Base-by-base conservation (phyloP, 1,284 basidiomycete species). In the Gomphus bonarii region DNA sequence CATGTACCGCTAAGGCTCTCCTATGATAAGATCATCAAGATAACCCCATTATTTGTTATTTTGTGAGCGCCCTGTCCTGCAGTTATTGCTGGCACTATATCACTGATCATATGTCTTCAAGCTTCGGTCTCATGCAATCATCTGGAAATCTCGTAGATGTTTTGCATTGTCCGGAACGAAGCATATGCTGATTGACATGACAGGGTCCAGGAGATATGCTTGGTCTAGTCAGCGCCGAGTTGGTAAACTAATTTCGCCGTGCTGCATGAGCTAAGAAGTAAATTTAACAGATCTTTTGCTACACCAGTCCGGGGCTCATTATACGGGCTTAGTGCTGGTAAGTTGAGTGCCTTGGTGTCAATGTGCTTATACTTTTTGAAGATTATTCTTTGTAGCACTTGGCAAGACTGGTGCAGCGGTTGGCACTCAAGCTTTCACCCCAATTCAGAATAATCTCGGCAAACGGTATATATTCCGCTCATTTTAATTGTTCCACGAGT, bases 391-490 rank as follows among this genome's bases (percentile, higher is more conserved):
- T n/a, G 3, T 85, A 10, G 85, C 85, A 0, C 68, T 88, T 7
- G 87, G 86, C 5, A 91, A 91, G 66, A 75, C 81, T 0, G 88
- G 88, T 5, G 88, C 87, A 7, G 88, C 84, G 16, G 64, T 89
- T 55, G 88, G 88, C 3, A 87, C 84, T 0, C 84, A 91, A 66
- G 84, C 76, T 1, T 89, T 89, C 68, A 85, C 81, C 3, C 85
- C 85, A 3, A 88, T 90, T 61, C 84, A 88, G 66, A 74, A 72
- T 57, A 73, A 83, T 63, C 74, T 84, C 14, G 83, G 82, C 30
- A 81, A 84, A 65, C 79, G 75, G 78, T 83, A 62, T 44, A 69
- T 63, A 42, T 40, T 25, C 12, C 31, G 47, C 42, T 60, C 31
- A 38, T 47, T 4, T 12, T 30, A 25, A 2, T 22, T 20, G 52